Conservation (phyloP, 805 yeast genomes). For the Pichia rugopelliculosa region DNA sequence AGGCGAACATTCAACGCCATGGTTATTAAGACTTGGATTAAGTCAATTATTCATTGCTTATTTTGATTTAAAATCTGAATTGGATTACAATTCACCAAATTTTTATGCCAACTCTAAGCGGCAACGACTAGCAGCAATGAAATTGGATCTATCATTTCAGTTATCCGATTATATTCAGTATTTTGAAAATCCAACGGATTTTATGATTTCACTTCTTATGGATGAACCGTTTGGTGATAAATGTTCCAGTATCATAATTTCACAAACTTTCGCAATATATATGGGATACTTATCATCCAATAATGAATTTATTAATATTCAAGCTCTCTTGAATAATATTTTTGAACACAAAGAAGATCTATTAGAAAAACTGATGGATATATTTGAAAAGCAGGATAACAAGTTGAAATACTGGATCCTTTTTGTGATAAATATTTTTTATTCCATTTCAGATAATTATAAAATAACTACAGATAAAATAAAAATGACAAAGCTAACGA, state of each 20-base stretch:
- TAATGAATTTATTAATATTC: neutral
- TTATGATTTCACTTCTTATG: constrained; percentile 19
- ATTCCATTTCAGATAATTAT: neutral
- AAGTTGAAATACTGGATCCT: constrained; percentile 21
- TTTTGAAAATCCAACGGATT: constrained; percentile 12
- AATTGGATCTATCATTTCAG: constrained; percentile 12
- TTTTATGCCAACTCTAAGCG: neutral
- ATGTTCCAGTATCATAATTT: neutral
- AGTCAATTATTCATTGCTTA: constrained; percentile 27
- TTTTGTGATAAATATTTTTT: neutral
- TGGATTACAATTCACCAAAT: neutral
- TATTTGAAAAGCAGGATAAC: constrained; percentile 17
- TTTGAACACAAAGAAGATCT: constrained; percentile 2
- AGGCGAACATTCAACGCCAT: constrained; percentile 20
- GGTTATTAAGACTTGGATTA: constrained; percentile 37
- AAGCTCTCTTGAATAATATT: neutral
- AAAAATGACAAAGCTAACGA: neutral
- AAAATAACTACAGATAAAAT: neutral
- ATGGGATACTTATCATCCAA: constrained; percentile 11
- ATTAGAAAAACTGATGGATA: constrained; percentile 10
- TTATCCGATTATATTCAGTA: constrained; percentile 11
- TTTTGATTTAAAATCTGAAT: constrained; percentile 21
- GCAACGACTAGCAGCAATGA: neutral
- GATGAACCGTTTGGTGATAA: constrained; percentile 10
- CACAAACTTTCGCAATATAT: constrained; percentile 27